Base-by-base conservation (phyloP, 2,329 filamentous ascomycete species). In the Phaeosphaeria sp. region DNA sequence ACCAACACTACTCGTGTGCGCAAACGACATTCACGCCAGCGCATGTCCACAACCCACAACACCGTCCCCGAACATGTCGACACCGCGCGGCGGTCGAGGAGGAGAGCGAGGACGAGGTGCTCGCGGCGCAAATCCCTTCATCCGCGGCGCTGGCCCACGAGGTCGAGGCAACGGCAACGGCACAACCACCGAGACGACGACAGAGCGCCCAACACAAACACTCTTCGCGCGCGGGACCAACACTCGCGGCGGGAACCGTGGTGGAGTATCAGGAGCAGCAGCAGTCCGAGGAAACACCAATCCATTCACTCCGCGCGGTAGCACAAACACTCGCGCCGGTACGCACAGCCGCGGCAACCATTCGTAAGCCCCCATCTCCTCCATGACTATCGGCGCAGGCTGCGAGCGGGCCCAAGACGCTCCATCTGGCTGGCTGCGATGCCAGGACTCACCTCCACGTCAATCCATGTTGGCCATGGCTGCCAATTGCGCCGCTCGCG, bases 61-160 rank as follows among this genome's bases (percentile, higher is more conserved):
- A 54, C 47, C 55, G 60, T 58, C 43, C 66, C 67, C 67, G 63
- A 71, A 62, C 23, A 74, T 73, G 72, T 67, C 69, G 60, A 59
- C 64, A 55, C 68, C 64, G 54, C 69, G 71, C 47, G 68, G 65
- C 56, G 60, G 56, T 21, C 58, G 64, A 63, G 68, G 66, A 25
- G 64, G 58, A 46, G 56, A 60, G 39, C 65, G 66, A 27, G 63
- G 60, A 10, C 64, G 66, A 39, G 60, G 64, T 41, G 20, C 52
- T 27, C 61, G 56, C 39, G 59, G 64, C 49, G 46, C 17, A 13
- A 51, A 49, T 18, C 58, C 53, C 46, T 54, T 52, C 7, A 46
- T 55, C 48, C 54, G 63, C 22, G 55, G 60, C 44, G 42, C 30
- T 46, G 56, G 58, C 46, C 63, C 58, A 30, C 64, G 65, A 44